phyloP scores from a whole-genome alignment of 495 filamentous ascomycete species.

The Hypoxylon rickii region DNA sequence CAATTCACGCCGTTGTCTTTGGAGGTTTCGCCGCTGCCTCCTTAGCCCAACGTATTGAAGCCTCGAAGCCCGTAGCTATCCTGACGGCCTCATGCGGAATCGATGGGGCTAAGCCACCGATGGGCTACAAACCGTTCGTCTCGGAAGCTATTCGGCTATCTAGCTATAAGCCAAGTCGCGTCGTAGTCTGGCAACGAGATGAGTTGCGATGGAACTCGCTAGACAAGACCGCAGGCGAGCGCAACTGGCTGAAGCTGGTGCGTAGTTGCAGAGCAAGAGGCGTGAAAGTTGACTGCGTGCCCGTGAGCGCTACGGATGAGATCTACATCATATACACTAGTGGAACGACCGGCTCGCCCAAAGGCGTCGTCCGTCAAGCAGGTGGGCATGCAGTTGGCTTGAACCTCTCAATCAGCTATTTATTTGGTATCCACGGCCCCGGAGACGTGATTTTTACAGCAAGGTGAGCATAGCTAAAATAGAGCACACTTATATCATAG shows the following conservation, averaged over 20 bases:
- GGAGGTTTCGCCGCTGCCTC: constrained; percentile 84
- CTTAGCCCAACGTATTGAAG: constrained; percentile 87
- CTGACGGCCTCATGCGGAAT: constrained; percentile 93
- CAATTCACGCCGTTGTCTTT: constrained; percentile 90
- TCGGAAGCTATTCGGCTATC: constrained; percentile 66
- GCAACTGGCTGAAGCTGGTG: constrained; percentile 78
- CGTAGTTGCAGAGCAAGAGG: constrained; percentile 67
- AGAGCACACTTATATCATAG: constrained; percentile 20
- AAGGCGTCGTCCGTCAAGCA: constrained; percentile 83
- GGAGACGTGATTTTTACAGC: constrained; percentile 85
- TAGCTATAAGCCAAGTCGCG: constrained; percentile 64
- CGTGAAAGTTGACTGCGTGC: constrained; percentile 69
- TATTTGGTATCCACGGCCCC: constrained; percentile 79
- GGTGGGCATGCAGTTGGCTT: constrained; percentile 89
- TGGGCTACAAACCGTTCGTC: constrained; percentile 72
- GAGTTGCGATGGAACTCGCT: constrained; percentile 73
- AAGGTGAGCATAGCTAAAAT: constrained; percentile 37
- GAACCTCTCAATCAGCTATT: constrained; percentile 73
- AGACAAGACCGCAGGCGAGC: constrained; percentile 65
- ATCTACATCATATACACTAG: constrained; percentile 90
- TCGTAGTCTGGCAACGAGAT: constrained; percentile 78
- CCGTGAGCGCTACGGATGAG: constrained; percentile 74
- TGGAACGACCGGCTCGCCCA: constrained; percentile 85
- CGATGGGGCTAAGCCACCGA: constrained; percentile 78
- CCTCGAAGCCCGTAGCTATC: constrained; percentile 72